Conservation (phyloP, 148 eudicot species). For the Pharnaceum exiguum region DNA sequence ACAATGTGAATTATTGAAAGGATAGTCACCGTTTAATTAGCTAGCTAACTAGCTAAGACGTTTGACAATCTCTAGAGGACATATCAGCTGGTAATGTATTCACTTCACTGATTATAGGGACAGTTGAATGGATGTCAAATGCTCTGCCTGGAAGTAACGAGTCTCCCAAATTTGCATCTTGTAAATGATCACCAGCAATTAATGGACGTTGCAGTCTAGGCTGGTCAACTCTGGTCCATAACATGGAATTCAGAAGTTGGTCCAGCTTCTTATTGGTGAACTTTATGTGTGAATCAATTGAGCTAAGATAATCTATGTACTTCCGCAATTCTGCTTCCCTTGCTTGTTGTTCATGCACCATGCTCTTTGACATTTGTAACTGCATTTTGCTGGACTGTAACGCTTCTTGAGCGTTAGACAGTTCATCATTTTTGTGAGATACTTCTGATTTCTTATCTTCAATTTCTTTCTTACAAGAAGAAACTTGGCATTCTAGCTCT, state of each 20-base stretch:
- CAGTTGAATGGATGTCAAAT: no score
- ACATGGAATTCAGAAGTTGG: slow-evolving; percentile 10
- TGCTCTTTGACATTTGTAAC: neutral
- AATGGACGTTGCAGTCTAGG: neutral
- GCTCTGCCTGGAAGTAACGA: no score
- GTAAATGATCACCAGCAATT: neutral
- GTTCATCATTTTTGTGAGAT: no score
- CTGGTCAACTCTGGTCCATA: slow-evolving; percentile 7
- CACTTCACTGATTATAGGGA: no score
- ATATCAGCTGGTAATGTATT: no score
- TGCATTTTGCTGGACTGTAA: neutral
- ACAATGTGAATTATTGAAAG: no score
- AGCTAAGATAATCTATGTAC: neutral
- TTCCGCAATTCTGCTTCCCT: neutral
- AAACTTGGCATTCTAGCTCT: slow-evolving; percentile 18
- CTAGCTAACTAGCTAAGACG: no score
- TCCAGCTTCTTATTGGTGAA: slow-evolving; percentile 12
- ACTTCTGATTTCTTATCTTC: neutral
- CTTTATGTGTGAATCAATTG: slow-evolving; percentile 13
- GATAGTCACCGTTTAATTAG: no score
- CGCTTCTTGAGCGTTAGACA: no score
- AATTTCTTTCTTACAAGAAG: neutral
- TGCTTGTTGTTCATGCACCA: neutral
- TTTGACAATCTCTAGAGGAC: no score
- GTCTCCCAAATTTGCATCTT: neutral